Conservation (phyloP, 1,139 yeast genomes). For the Lizanozyma gosingica region DNA sequence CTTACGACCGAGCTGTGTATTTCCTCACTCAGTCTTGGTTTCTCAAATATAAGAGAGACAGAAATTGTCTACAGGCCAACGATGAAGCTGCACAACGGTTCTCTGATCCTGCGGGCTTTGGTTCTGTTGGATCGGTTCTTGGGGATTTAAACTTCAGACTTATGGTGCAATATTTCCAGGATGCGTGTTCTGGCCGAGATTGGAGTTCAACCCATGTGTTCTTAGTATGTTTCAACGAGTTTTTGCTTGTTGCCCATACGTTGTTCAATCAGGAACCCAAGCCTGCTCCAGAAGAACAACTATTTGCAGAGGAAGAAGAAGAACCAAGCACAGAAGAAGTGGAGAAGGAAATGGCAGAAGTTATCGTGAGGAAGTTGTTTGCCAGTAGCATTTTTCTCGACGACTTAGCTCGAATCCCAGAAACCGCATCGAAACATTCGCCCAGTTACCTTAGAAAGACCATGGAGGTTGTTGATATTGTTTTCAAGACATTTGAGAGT, state of each 20-base stretch:
- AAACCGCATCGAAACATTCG: conserved; percentile 57
- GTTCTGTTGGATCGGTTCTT: conserved; percentile 7
- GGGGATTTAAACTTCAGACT: conserved; percentile 2
- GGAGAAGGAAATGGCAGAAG: conserved; percentile 39
- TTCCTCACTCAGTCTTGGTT: conserved; percentile 70
- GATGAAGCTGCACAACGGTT: conserved; percentile 2
- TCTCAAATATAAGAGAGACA: conserved; percentile 27
- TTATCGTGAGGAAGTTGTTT: conserved; percentile 43
- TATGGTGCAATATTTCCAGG: conserved; percentile 39
- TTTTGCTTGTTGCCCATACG: conserved; percentile 46
- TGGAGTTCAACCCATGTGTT: conserved; percentile 64
- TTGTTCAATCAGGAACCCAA: conserved; percentile 32
- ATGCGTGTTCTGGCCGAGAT: conserved; percentile 18
- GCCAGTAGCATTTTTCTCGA: conserved; percentile 58
- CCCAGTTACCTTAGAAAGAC: conserved; percentile 53
- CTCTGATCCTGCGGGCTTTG: conserved; percentile 9
- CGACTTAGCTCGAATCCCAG: conserved; percentile 52
- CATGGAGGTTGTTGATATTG: conserved; percentile 57
- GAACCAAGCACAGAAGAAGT: conserved; percentile 43
- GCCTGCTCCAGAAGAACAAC: conserved; percentile 2
- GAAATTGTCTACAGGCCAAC: conserved; percentile 8
- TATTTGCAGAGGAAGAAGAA: conserved; percentile 20
- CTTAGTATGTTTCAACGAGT: conserved; percentile 59
- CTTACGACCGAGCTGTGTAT: conserved; percentile 37
- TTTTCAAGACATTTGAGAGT: conserved; percentile 60